Conservation (phyloP, 1,284 basidiomycete species). For the Porogramme epimiltina region DNA sequence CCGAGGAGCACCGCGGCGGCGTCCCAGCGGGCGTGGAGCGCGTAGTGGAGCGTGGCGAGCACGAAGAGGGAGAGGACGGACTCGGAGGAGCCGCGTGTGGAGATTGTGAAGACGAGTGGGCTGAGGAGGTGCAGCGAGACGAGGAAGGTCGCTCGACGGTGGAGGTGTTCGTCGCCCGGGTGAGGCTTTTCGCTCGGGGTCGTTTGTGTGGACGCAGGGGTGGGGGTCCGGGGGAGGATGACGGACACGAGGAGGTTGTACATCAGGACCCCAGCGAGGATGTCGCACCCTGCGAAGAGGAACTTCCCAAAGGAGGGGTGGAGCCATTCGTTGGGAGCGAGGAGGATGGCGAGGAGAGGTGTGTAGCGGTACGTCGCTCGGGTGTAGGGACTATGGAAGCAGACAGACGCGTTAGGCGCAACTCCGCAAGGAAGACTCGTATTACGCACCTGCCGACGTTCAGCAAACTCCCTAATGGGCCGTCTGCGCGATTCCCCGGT, state of each 20-base stretch:
- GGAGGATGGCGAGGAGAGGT: slow-evolving; percentile 83
- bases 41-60: slow-evolving; percentile 69
- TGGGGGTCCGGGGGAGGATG: slow-evolving; percentile 38
- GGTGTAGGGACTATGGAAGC: slow-evolving; percentile 76
- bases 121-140: slow-evolving; percentile 80
- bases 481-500: slow-evolving; percentile 56
- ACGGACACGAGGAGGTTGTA: slow-evolving; percentile 64
- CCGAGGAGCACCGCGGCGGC: slow-evolving; percentile 74
- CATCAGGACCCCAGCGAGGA: slow-evolving; percentile 81
- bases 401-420: slow-evolving; percentile 2
- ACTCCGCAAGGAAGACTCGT: neutral
- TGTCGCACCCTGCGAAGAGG: slow-evolving; percentile 85
- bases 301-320: slow-evolving; percentile 90
- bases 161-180: neutral
- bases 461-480: slow-evolving; percentile 52
- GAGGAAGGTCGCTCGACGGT: slow-evolving; percentile 50
- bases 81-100: slow-evolving; percentile 95
- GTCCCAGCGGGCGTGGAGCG: slow-evolving; percentile 55
- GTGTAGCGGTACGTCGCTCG: slow-evolving; percentile 97
- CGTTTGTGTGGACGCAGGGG: neutral
- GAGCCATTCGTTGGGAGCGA: slow-evolving; percentile 80
- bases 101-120: slow-evolving; percentile 94
- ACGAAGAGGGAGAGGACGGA: slow-evolving; percentile 84
- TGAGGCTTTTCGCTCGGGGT: neutral
- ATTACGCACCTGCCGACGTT: slow-evolving; percentile 63